Conservation (phyloP, 2,329 filamentous ascomycete species). For the Trichophyton simii region DNA sequence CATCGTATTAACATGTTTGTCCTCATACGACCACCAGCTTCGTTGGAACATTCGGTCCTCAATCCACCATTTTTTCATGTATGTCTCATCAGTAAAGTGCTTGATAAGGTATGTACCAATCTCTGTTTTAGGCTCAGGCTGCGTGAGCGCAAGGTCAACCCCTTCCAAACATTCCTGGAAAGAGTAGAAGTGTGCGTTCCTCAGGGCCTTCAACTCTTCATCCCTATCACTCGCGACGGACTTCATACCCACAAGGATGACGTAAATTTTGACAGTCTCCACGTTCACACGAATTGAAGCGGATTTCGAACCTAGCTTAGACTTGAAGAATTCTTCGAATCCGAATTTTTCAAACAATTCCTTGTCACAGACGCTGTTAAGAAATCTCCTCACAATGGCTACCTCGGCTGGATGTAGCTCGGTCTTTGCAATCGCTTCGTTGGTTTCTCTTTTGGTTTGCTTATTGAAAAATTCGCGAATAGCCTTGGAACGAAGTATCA, state of each 20-base stretch:
- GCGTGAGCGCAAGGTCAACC: constrained; percentile 15
- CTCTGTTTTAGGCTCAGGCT: constrained; percentile 14
- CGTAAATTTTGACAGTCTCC: constrained; percentile 12
- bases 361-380: constrained; percentile 18
- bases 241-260: constrained; percentile 8
- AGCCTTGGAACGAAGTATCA: constrained; percentile 16
- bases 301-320: constrained; percentile 15
- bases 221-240: constrained; percentile 6
- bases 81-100: constrained; percentile 15
- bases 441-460: constrained; percentile 3
- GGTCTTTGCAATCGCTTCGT: constrained; percentile 5
- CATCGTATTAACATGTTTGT: constrained; percentile 10
- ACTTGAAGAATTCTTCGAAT: constrained; percentile 19
- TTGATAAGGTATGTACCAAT: constrained; percentile 17
- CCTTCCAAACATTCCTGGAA: constrained; percentile 13
- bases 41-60: constrained; percentile 12
- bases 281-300: constrained; percentile 15
- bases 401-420: constrained; percentile 16
- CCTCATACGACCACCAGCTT: constrained; percentile 14
- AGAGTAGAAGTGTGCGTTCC: constrained; percentile 8
- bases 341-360: constrained; percentile 18
- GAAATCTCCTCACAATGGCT: constrained; percentile 17
- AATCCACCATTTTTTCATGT: constrained; percentile 16
- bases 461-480: constrained; percentile 14
- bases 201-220: background rate